phyloP scores from a whole-genome alignment of 2,329 filamentous ascomycete genomes.

The Colletotrichum sp. region DNA sequence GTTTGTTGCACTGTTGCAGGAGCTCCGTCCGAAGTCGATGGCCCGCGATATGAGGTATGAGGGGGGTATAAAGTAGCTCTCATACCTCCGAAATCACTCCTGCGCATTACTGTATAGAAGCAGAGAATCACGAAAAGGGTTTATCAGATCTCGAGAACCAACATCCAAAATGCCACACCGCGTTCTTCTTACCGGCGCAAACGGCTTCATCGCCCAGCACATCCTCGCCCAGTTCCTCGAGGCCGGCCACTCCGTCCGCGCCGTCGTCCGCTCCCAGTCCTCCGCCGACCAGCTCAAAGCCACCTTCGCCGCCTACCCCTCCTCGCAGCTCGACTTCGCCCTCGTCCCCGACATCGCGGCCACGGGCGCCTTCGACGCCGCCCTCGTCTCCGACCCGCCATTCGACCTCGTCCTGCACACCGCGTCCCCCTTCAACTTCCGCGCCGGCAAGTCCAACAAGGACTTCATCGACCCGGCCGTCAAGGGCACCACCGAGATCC shows the following conservation, averaged over 20 bases:
- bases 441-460: constrained; percentile 56
- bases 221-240: constrained; percentile 38
- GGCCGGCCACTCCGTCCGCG: constrained; percentile 41
- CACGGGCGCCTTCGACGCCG: constrained; percentile 37
- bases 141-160: not conserved
- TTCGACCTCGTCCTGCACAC: constrained; percentile 80
- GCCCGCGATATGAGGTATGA: not conserved
- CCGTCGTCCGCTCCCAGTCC: constrained; percentile 36
- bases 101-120: too few species aligned
- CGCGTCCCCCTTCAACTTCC: constrained; percentile 74
- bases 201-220: constrained; percentile 47
- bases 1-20: not conserved
- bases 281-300: not conserved
- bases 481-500: constrained; percentile 54
- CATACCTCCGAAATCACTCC: not conserved
- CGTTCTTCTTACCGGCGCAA: constrained; percentile 41
- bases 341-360: constrained; percentile 39
- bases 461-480: constrained; percentile 62
- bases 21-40: not conserved
- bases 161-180: not conserved
- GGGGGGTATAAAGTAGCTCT: not conserved
- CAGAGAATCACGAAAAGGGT: not conserved
- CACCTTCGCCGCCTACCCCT: not conserved
- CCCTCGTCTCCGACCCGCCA: constrained; percentile 45
- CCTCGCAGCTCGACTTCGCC: constrained; percentile 25